These are phyloP conservation scores for Sclerotinia glacialis DNA, from an alignment of 2,329 filamentous ascomycete genomes.

Conservation along the genomic window DNA sequence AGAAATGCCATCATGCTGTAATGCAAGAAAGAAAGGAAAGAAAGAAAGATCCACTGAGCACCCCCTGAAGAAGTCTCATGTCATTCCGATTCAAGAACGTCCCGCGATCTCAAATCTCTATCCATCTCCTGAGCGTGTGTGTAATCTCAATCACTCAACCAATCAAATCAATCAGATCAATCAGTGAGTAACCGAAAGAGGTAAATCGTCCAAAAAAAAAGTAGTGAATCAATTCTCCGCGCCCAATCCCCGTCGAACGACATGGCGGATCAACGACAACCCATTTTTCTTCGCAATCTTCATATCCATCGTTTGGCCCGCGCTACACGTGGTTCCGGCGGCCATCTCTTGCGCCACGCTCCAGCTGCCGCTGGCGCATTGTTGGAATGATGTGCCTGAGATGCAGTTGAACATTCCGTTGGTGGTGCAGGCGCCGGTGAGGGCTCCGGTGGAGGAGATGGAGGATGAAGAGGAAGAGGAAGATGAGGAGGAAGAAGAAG, in stretches of 20 bases:
- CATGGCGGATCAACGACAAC: neutral
- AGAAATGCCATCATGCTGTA: neutral
- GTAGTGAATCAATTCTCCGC: neutral
- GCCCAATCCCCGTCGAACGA: neutral
- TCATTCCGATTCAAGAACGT: neutral
- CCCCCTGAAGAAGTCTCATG: too few relatives aligned
- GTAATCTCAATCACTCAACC: neutral
- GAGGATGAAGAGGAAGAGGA: neutral
- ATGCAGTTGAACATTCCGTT: slow-evolving; percentile 57
- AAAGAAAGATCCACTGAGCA: too few relatives aligned
- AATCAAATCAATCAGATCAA: too few relatives aligned
- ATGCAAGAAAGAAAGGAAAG: neutral
- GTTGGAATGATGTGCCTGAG: slow-evolving; percentile 50
- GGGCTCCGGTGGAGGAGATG: slow-evolving; percentile 25
- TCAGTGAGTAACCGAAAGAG: neutral
- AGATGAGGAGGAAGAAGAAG: neutral
- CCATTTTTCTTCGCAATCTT: slow-evolving; percentile 38
- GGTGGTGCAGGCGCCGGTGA: slow-evolving; percentile 45
- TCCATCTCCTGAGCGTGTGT: neutral
- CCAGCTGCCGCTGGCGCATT: slow-evolving; percentile 54
- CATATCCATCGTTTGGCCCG: slow-evolving; percentile 44
- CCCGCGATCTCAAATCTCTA: slow-evolving; percentile 7
- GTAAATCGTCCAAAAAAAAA: neutral
- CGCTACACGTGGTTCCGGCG: slow-evolving; percentile 46
- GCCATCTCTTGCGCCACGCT: slow-evolving; percentile 46